Conservation (phyloP, 352 stramenopile species). For the Pythium rishiriense region DNA sequence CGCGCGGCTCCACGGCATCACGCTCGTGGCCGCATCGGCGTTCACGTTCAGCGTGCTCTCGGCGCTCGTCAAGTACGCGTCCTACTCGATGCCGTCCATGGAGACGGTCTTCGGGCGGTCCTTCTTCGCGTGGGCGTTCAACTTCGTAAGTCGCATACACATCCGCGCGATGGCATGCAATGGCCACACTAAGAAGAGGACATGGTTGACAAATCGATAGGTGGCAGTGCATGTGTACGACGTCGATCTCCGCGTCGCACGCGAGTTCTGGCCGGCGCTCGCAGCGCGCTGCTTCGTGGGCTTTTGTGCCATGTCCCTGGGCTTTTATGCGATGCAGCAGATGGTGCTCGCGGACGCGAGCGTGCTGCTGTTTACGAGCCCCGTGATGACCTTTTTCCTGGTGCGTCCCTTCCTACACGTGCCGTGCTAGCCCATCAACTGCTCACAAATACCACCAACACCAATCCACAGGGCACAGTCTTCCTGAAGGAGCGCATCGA, state of each 20-base stretch:
- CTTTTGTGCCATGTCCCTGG: constrained; percentile 47
- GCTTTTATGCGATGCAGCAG: constrained; percentile 59
- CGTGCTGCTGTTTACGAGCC: constrained; percentile 62
- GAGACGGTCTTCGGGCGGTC: constrained; percentile 73
- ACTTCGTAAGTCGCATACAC: not conserved
- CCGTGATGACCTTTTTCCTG: constrained; percentile 62
- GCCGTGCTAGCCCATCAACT: not conserved
- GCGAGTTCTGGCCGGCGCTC: constrained; percentile 39
- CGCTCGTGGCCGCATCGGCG: constrained; percentile 56
- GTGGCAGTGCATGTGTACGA: constrained; percentile 34
- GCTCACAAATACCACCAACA: not conserved
- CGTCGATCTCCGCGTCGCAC: constrained; percentile 35
- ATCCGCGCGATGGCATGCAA: too few relatives aligned
- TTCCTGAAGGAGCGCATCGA: constrained; percentile 49
- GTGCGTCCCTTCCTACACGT: constrained; percentile 18
- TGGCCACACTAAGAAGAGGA: too few relatives aligned
- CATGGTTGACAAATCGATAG: constrained; percentile 1
- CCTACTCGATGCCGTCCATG: constrained; percentile 50
- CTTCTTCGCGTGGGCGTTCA: constrained; percentile 42
- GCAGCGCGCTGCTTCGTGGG: constrained; percentile 41
- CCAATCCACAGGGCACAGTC: constrained; percentile 29
- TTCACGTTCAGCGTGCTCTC: constrained; percentile 64
- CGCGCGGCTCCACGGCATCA: constrained; percentile 26
- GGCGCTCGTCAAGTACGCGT: constrained; percentile 53
- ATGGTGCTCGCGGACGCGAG: constrained; percentile 65